Conservation (phyloP, 805 yeast species). For the Huiozyma naganishii region DNA sequence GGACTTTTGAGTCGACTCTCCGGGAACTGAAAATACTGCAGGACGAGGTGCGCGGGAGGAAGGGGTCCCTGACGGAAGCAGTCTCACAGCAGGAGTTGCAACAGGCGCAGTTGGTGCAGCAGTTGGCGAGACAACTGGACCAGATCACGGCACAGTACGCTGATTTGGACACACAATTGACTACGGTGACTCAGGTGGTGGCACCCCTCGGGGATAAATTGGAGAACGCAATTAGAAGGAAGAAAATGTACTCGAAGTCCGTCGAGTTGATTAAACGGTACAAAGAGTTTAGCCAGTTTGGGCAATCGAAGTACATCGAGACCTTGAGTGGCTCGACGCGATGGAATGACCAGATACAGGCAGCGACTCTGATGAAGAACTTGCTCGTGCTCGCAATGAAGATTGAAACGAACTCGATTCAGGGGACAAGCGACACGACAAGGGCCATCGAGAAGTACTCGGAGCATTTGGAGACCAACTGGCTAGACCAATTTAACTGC, state of each 20-base stretch:
- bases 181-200: constrained; percentile 47
- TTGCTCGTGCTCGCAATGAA: constrained; percentile 55
- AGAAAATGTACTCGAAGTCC: constrained; percentile 63
- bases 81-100: constrained; percentile 51
- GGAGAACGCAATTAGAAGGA: constrained; percentile 55
- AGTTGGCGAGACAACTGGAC: constrained; percentile 19
- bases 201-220: constrained; percentile 62
- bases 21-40: constrained; percentile 55
- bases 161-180: constrained; percentile 19
- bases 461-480: constrained; percentile 60
- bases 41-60: constrained; percentile 43
- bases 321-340: constrained; percentile 39
- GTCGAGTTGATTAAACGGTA: constrained; percentile 68
- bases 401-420: constrained; percentile 43
- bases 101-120: constrained; percentile 58
- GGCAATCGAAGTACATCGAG: constrained; percentile 44
- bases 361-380: constrained; percentile 62
- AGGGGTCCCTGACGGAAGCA: constrained; percentile 41
- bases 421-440: constrained; percentile 31
- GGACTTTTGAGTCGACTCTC: constrained; percentile 82
- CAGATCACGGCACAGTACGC: constrained; percentile 16
- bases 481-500: constrained; percentile 58
- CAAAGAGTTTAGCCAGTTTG: constrained; percentile 51
- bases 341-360: constrained; percentile 41
- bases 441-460: constrained; percentile 54